These are phyloP conservation scores for Tuber calosporum DNA, from an alignment of 495 filamentous ascomycete species.

Conservation along the genomic window DNA sequence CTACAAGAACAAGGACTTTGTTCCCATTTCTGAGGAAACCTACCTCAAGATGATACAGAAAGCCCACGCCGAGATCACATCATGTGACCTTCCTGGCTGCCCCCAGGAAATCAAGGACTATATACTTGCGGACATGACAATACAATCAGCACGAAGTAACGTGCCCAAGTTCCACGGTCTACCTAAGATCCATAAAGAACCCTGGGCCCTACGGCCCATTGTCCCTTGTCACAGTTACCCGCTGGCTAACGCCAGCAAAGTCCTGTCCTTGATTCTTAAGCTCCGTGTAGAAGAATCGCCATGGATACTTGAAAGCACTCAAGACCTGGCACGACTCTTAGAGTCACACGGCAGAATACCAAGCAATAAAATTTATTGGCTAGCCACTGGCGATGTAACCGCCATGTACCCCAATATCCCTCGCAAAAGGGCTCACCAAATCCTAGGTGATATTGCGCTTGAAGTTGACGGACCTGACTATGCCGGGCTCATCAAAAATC, in stretches of 20 bases:
- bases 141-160: accelerated
- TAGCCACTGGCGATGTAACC: slow-evolving; percentile 1
- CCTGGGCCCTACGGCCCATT: not conserved
- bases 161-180: slow-evolving; percentile 8
- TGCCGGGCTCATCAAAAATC: too few species aligned
- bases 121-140: not conserved
- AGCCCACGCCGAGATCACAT: not conserved
- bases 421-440: not conserved
- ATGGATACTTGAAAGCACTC: too few species aligned
- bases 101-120: not conserved
- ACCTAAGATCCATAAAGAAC: slow-evolving; percentile 8
- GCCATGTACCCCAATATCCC: slow-evolving; percentile 10
- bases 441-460: not conserved
- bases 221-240: slow-evolving; percentile 6
- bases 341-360: too few species aligned
- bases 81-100: too few species aligned
- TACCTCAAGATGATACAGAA: too few species aligned
- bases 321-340: too few species aligned
- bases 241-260: not conserved
- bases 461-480: too few species aligned
- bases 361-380: not conserved
- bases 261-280: not conserved
- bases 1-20: not conserved
- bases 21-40: too few species aligned
- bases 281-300: too few species aligned